Evolutionary conservation across 768 basidiomycete genomes (phyloP), one percentile per base, ranked within the genome.

Genomic region (Mycena venus): DNA sequence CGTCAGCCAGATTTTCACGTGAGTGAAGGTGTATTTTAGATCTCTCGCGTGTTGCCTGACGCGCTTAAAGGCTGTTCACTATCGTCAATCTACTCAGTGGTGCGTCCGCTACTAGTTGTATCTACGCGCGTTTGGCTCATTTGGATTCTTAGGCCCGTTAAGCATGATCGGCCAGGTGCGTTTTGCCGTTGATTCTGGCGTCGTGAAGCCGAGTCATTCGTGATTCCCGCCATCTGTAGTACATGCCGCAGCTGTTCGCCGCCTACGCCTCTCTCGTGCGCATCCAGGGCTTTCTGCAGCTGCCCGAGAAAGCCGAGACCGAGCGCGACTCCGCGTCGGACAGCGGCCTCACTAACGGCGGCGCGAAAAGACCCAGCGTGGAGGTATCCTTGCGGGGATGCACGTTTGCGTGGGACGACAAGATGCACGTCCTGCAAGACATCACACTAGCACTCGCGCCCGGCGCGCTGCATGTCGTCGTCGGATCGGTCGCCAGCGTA

Each of bases 401-500:
- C 32, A 62, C 64, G 0, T 73, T 73, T 44, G 49, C 19, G 34
- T 73, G 72, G 72, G 72, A 73, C 27, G 72, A 67, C 23, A 55
- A 60, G 65, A 55, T 34, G n/a, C 31, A 55, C 14, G 51, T 55
- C 27, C 32, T 73, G 25, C 5, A 34, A 17, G 72, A 67, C 23
- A 55, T 67, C 25, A 60, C 64, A n/a, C 64, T 73, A 10, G 59
- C 61, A 25, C 65, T 73, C 3, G 44, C 25, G 21, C 64, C 64
- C 47, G n/a, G 72, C 4, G 47, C 60, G 59, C 53, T 73, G 27
- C 64, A 67, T 15, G 68, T 73, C 65, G 72, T 73, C n/a, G 72
- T 73, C 27, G 72, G 72, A 17, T 53, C 72, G 3, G 72, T 73
- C 27, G 72, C 72, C 8, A 73, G 72, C 55, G 72, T 73, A 34